phyloP scores from a whole-genome alignment of 202 grass and related monocot species.

The Musa balbisiana region DNA sequence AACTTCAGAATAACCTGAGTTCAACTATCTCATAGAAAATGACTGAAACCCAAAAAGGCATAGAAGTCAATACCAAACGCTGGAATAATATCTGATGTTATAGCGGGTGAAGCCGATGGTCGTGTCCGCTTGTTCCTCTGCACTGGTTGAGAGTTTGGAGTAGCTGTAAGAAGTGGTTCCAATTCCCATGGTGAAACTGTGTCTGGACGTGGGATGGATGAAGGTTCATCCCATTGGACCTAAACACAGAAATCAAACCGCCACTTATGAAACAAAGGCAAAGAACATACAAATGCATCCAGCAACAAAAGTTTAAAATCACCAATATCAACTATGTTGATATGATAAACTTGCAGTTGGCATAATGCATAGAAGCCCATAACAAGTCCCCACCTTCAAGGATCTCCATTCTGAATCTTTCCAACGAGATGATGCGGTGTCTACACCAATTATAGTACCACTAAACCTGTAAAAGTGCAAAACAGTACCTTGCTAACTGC shows the following conservation, averaged over 20 bases:
- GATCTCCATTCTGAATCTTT: constrained; percentile 82
- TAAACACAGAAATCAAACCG: constrained; percentile 12
- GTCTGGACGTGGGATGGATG: constrained; percentile 61
- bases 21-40: constrained; percentile 6
- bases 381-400: constrained; percentile 54
- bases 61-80: constrained; percentile 43
- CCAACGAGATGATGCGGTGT: constrained; percentile 57
- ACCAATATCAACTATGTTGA: no score
- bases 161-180: constrained; percentile 56
- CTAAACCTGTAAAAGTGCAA: constrained; percentile 56
- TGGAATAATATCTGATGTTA: constrained; percentile 41
- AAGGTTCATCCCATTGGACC: constrained; percentile 99
- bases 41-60: not conserved
- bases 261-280: not conserved
- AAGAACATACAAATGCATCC: not conserved
- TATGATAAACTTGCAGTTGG: not conserved
- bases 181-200: constrained; percentile 88
- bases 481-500: not conserved
- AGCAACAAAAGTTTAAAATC: no score
- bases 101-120: constrained; percentile 36
- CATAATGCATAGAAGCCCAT: constrained; percentile 13
- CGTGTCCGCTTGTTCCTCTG: constrained; percentile 59
- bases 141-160: constrained; percentile 38
- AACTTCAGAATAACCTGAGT: not conserved
- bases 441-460: constrained; percentile 76